These are phyloP conservation scores for Scheffersomyces coipomensis DNA, from an alignment of 805 yeast genomes.

Conservation along the genomic window DNA sequence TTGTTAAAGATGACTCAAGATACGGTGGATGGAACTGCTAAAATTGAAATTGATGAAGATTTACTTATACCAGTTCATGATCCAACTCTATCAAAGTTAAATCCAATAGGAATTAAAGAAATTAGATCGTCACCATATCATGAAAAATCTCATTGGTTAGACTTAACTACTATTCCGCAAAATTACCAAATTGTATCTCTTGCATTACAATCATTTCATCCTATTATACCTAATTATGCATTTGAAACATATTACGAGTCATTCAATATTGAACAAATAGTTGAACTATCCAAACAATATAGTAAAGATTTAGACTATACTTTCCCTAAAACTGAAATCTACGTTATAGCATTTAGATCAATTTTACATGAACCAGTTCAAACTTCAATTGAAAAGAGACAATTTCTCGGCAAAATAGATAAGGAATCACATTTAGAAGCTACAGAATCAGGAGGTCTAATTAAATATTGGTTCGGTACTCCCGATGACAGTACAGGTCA, in stretches of 20 bases:
- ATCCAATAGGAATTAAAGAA: constrained; percentile 2
- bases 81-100: constrained; percentile 1
- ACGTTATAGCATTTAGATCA: constrained; percentile 35
- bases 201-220: constrained; percentile 26
- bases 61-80: constrained; percentile 13
- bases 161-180: constrained; percentile 16
- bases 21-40: constrained; percentile 2
- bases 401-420: constrained; percentile 25
- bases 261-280: constrained; percentile 25
- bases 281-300: constrained; percentile 12
- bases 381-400: constrained; percentile 19
- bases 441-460: constrained; percentile 4
- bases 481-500: constrained; percentile 29
- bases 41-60: constrained; percentile 13
- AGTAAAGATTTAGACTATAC: constrained; percentile 7
- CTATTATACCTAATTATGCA: constrained; percentile 18
- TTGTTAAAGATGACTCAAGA: neutral
- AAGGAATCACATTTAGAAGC: constrained; percentile 22
- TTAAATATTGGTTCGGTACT: constrained; percentile 32
- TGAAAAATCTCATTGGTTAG: constrained; percentile 23
- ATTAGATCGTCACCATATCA: constrained; percentile 31
- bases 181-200: constrained; percentile 23
- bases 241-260: constrained; percentile 17
- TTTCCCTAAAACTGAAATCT: constrained; percentile 16
- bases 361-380: constrained; percentile 23